Conservation (phyloP, 1,139 yeast genomes). For the Eremothecium cymbalariae region DNA sequence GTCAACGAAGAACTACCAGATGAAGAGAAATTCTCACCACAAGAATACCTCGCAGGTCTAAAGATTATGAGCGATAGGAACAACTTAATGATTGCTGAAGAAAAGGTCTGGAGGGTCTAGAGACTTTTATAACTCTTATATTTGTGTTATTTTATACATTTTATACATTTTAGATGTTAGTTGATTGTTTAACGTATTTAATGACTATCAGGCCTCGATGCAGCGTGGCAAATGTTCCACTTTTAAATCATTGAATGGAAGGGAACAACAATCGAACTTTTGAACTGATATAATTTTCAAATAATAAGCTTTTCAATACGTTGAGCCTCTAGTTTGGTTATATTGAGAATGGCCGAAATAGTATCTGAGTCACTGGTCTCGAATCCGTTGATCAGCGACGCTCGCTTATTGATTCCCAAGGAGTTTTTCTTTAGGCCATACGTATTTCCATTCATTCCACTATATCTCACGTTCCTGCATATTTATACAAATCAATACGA, state of each 20-base stretch:
- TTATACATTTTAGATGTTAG: no score
- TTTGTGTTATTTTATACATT: background rate
- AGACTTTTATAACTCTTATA: background rate
- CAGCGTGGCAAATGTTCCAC: no score
- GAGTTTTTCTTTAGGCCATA: slow-evolving; percentile 60
- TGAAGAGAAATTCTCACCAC: slow-evolving; percentile 49
- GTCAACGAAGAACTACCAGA: slow-evolving; percentile 49
- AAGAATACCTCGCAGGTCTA: slow-evolving; percentile 50
- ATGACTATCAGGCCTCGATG: no score
- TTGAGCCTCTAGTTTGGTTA: no score
- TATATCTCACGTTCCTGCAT: slow-evolving; percentile 70
- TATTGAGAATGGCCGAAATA: no score
- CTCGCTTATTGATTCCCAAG: slow-evolving; percentile 63
- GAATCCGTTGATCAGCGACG: slow-evolving; percentile 34
- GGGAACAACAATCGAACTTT: no score
- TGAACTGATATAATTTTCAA: no score
- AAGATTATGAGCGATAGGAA: slow-evolving; percentile 46
- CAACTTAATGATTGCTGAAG: slow-evolving; percentile 54
- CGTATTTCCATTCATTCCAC: slow-evolving; percentile 71
- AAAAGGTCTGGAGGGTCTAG: slow-evolving; percentile 51
- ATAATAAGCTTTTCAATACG: no score
- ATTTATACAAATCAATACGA: slow-evolving; percentile 68
- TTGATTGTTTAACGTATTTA: no score
- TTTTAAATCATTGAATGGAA: no score
- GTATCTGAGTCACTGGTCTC: slow-evolving; percentile 29